phyloP scores from a whole-genome alignment of 73 alveolate genomes.

The Diophrys sp. region DNA sequence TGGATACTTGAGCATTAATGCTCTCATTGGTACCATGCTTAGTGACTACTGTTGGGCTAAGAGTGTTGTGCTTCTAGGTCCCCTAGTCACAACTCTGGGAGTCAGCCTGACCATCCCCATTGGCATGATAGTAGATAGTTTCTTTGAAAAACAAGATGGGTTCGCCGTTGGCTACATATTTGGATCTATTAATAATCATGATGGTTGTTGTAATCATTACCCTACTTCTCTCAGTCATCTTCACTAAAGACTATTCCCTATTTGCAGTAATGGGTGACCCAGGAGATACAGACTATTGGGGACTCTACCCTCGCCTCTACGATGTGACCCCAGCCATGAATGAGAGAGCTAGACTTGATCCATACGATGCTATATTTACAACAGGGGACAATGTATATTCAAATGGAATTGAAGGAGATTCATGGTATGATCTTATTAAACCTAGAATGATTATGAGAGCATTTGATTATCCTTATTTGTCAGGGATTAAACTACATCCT shows the following conservation, averaged over 20 bases:
- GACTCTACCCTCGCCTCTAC: background rate
- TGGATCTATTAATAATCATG: background rate
- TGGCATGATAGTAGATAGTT: conserved; percentile 31
- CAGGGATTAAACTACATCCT: background rate
- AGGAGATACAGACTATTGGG: background rate
- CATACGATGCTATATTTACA: background rate
- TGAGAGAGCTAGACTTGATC: background rate
- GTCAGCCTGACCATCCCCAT: conserved; percentile 52
- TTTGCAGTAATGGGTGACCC: background rate
- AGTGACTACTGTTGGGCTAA: conserved; percentile 52
- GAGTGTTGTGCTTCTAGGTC: conserved; percentile 36
- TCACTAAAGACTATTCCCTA: no score
- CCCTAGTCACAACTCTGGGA: conserved; percentile 51
- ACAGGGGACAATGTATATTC: background rate
- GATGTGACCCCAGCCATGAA: background rate
- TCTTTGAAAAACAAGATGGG: conserved; percentile 6
- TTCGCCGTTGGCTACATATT: background rate
- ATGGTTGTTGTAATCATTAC: no score
- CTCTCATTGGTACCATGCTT: conserved; percentile 47
- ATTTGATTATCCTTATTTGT: background rate
- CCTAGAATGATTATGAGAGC: background rate
- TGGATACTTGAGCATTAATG: conserved; percentile 31
- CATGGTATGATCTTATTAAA: background rate
- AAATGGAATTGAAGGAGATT: background rate
- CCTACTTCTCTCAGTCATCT: no score